Evolutionary conservation across 140 eudicot species (phyloP).

Genomic region (Oenanthe javanica): DNA sequence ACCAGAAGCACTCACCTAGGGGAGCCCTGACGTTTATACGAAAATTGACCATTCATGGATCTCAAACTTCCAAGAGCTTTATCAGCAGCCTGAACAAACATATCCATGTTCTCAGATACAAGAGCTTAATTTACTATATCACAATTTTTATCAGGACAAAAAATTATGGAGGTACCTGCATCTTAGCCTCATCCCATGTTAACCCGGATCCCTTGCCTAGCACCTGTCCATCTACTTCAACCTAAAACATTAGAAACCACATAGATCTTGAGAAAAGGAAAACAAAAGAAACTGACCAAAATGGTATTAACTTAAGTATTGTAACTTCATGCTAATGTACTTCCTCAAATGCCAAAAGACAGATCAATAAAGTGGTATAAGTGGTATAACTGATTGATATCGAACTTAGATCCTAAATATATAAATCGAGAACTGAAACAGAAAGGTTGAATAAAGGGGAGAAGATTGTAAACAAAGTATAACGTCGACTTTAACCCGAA

Average conservation of each 20-base stretch:
- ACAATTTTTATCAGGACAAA: neutral
- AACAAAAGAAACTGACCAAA: neutral
- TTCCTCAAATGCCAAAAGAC: neutral
- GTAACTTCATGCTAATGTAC: neutral
- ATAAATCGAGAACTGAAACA: neutral
- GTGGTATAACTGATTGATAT: neutral
- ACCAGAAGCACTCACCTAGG: slow-evolving; percentile 53
- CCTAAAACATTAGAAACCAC: slow-evolving; percentile 39
- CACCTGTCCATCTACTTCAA: slow-evolving; percentile 85
- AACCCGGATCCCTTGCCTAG: slow-evolving; percentile 80
- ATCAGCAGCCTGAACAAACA: slow-evolving; percentile 68
- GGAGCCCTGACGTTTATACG: slow-evolving; percentile 71
- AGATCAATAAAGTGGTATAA: neutral
- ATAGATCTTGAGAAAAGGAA: neutral
- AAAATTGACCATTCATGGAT: slow-evolving; percentile 52
- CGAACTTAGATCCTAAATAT: neutral
- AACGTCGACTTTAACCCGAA: neutral
- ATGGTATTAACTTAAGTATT: neutral
- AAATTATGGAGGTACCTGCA: slow-evolving; percentile 47
- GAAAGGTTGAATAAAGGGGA: neutral
- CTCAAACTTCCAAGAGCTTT: slow-evolving; percentile 62
- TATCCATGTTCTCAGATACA: slow-evolving; percentile 13
- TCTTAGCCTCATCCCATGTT: slow-evolving; percentile 92
- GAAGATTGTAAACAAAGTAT: neutral
- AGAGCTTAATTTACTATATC: neutral